Evolutionary conservation across 1,284 basidiomycete species (phyloP).

Genomic region (Papiliotrema terrestris): DNA sequence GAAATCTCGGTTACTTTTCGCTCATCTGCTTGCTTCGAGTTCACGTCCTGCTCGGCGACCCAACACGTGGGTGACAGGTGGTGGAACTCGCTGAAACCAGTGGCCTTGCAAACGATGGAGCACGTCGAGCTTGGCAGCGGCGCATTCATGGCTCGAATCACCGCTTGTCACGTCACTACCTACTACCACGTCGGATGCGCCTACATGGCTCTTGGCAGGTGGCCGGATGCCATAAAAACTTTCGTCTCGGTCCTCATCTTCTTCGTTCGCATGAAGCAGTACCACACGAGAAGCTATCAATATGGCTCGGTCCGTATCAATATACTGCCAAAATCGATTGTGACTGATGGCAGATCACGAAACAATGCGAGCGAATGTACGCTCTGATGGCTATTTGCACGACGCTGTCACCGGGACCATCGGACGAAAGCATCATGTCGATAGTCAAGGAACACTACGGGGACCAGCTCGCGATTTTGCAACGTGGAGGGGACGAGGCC

Average conservation of each 20-base stretch:
- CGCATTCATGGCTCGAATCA: slow-evolving; percentile 82
- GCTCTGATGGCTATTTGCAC: slow-evolving; percentile 91
- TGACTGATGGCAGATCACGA: slow-evolving; percentile 68
- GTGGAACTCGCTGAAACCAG: slow-evolving; percentile 37
- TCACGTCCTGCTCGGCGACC: slow-evolving; percentile 93
- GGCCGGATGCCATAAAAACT: slow-evolving; percentile 89
- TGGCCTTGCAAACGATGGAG: slow-evolving; percentile 93
- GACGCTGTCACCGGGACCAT: slow-evolving; percentile 79
- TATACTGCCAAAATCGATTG: no score
- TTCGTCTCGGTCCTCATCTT: slow-evolving; percentile 92
- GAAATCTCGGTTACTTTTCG: slow-evolving; percentile 96
- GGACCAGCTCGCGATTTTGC: slow-evolving; percentile 84
- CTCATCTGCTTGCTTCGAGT: slow-evolving; percentile 92
- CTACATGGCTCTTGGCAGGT: slow-evolving; percentile 90
- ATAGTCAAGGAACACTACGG: slow-evolving; percentile 90
- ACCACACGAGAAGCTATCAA: slow-evolving; percentile 93
- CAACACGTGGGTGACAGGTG: slow-evolving; percentile 54
- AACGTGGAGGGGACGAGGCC: slow-evolving; percentile 68
- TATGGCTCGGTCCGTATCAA: slow-evolving; percentile 73
- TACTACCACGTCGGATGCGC: slow-evolving; percentile 69
- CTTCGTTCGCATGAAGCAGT: slow-evolving; percentile 86
- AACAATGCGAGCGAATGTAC: slow-evolving; percentile 97
- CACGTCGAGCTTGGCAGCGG: slow-evolving; percentile 80
- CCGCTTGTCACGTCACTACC: slow-evolving; percentile 77
- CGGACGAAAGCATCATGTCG: slow-evolving; percentile 93